Evolutionary conservation across 495 filamentous ascomycete species (phyloP), one percentile per base, ranked within the genome.

Genomic region (Penicillium canescens): DNA sequence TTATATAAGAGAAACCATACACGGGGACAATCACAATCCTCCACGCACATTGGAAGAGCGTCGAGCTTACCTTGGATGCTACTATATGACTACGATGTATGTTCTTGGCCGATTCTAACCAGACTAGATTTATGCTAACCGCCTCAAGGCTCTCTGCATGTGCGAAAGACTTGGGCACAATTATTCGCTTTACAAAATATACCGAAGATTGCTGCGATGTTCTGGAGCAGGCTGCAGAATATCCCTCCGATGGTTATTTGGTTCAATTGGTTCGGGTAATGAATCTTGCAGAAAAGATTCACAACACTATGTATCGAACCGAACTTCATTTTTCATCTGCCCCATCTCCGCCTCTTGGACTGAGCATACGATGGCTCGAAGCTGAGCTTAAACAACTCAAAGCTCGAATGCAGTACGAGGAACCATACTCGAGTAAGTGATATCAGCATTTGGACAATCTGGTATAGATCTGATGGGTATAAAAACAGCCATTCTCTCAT

Each of bases 31-130:
- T 33, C 36, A 59, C 12, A 38, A 24, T 50, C 48, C 58, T 14
- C 26, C 50, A 50, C 50, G 56, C 21, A 70, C 69, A 3, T 34
- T 58, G 8, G 66, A 70, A 28, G 71, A 70, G 4, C 63, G 62
- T 13, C 56, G 60, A 5, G 52, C 64, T 0, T 74, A 71, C 54
- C 50, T 74, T 3, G 71, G 69, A 4, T 67, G 67, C 43, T 74
- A 68, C 20, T 72, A 73, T 51, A 6, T 72, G 20, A 67, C 56
- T 16, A 47, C 61, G 13, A 56, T 63, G 72, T 75, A 54, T n/a
- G 55, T 50, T 23, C 23, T 16, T 33, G 16, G n/a, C 2, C 11
- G 24, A 26, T 18, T 4, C 44, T 5, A 13, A 13, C 16, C 36
- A 14, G 18, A 26, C 28, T 46, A 10, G 4, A 21, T 28, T 37